Percentiles rank a stretch among this genome's conserved stretches.
Conservation (phyloP, 306 rosid genomes). For the Ziziphus jujuba region DNA sequence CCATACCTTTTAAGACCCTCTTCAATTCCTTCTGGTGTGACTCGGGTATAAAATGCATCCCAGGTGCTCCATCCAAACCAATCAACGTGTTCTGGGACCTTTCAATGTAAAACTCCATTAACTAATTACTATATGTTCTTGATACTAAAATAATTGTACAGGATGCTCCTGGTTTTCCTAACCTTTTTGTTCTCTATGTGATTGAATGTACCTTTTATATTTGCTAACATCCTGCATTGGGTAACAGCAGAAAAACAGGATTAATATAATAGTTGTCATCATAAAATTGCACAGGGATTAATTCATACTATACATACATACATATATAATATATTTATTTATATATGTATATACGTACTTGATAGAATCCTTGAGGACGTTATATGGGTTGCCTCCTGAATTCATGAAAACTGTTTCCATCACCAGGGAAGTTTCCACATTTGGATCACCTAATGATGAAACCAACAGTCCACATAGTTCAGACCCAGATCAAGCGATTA, state of each 20-base stretch:
- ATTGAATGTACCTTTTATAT: conserved; percentile 50
- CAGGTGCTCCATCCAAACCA: conserved; percentile 89
- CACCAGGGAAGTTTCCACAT: conserved; percentile 45
- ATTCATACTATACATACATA: no score
- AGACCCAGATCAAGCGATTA: background rate
- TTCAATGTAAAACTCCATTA: no score
- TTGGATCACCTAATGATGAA: conserved; percentile 45
- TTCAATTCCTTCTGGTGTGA: conserved; percentile 53
- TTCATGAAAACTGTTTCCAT: conserved; percentile 54
- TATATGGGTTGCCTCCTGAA: conserved; percentile 63
- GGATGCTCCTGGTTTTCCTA: background rate
- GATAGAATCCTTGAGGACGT: conserved; percentile 46
- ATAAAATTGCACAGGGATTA: no score
- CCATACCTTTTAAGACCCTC: conserved; percentile 54
- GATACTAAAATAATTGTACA: no score
- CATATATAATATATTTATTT: no score
- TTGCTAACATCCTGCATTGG: conserved; percentile 1
- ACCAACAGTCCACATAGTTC: background rate
- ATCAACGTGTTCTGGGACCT: conserved; percentile 44
- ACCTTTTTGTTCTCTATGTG: conserved; percentile 51
- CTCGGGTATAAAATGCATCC: conserved; percentile 66
- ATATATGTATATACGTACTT: conserved; percentile 31
- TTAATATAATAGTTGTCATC: no score
- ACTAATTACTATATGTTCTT: background rate
- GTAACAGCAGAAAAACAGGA: no score